Evolutionary conservation across 352 stramenopile species (phyloP).

Genomic region (Pythium coloratum): DNA sequence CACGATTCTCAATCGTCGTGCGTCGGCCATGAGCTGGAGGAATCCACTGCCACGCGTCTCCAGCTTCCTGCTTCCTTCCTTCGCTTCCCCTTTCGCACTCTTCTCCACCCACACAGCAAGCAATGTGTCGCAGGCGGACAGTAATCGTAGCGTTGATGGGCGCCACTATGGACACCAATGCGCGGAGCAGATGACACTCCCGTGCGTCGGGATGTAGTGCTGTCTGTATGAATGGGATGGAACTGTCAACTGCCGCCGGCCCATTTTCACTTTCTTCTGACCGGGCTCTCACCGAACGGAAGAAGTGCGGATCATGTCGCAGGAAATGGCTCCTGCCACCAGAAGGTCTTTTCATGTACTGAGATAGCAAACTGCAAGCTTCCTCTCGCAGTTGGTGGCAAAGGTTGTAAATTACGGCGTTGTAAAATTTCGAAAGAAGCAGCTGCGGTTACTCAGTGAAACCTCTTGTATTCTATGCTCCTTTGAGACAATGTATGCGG

Average conservation of each 20-base stretch:
- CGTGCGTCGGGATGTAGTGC: too few species aligned
- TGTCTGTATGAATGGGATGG: too few species aligned
- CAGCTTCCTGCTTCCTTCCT: not conserved
- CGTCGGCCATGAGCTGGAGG: not conserved
- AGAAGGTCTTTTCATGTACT: not conserved
- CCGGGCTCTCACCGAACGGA: not conserved
- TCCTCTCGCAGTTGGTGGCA: not conserved
- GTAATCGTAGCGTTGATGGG: not conserved
- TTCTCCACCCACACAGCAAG: too few species aligned
- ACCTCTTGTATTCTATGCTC: not conserved
- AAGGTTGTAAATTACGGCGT: not conserved
- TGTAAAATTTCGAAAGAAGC: constrained; percentile 10
- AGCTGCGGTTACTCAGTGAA: not conserved
- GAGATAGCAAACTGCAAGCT: not conserved
- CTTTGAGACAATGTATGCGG: constrained; percentile 5
- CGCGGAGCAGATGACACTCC: too few species aligned
- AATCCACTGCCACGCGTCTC: not conserved
- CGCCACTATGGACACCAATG: not conserved
- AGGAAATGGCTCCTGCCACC: constrained; percentile 2
- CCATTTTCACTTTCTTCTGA: not conserved
- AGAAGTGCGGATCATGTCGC: not conserved
- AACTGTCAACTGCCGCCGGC: not conserved
- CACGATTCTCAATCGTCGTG: too few species aligned
- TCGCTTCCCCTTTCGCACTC: not conserved
- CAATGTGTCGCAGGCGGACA: not conserved